Evolutionary conservation across 23 red algal species (phyloP).

Genomic region (Gracilaria vermiculophylla): DNA sequence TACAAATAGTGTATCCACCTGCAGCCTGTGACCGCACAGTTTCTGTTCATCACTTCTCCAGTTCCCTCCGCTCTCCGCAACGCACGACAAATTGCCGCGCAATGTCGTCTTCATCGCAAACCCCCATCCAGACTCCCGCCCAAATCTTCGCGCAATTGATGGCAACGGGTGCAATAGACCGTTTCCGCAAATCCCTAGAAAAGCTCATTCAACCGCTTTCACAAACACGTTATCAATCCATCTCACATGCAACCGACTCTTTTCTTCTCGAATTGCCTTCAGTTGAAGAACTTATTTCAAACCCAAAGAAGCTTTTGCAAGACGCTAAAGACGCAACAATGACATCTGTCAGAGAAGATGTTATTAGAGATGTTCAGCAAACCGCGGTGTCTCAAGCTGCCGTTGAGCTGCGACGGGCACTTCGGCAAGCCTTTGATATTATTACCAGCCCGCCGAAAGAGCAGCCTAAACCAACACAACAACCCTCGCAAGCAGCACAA

Average conservation of each 20-base stretch:
- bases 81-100: not conserved
- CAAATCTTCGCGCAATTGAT: slow-evolving; percentile 18
- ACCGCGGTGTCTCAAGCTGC: not conserved
- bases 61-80: not conserved
- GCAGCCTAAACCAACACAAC: not conserved
- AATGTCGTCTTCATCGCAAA: not conserved
- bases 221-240: not conserved
- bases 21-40: too few relatives aligned
- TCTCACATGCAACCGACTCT: not conserved
- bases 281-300: not conserved
- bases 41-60: not conserved
- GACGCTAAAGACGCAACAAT: slow-evolving; percentile 9
- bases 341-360: not conserved
- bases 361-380: slow-evolving; percentile 13
- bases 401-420: not conserved
- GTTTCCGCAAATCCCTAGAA: slow-evolving; percentile 16
- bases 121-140: not conserved
- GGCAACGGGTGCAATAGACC: slow-evolving; percentile 21
- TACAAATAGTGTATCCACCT: too few relatives aligned
- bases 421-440: not conserved
- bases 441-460: not conserved
- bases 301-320: not conserved
- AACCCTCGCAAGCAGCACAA: not conserved
- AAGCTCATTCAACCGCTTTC: slow-evolving; percentile 12
- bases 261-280: not conserved